Conservation (phyloP, 2,329 filamentous ascomycete species). For the Penicillium polonicum region DNA sequence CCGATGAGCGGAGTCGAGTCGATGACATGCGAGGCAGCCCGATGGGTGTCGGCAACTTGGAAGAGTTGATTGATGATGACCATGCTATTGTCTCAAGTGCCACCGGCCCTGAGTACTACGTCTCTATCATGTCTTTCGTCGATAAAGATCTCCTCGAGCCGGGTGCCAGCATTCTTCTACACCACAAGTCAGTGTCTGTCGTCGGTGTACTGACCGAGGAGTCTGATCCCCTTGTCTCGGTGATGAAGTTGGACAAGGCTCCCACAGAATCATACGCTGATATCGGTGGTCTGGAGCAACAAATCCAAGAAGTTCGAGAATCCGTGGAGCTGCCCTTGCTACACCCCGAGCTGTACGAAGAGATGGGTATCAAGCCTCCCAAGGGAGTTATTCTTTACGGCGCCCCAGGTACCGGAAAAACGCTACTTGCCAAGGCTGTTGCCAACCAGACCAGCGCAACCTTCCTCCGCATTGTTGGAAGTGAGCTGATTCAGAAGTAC, state of each 20-base stretch:
- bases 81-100: slow-evolving; percentile 98
- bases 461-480: slow-evolving; percentile 94
- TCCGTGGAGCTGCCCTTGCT: slow-evolving; percentile 92
- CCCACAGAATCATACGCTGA: slow-evolving; percentile 98
- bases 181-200: slow-evolving; percentile 97
- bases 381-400: slow-evolving; percentile 99
- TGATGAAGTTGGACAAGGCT: slow-evolving; percentile 99
- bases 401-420: slow-evolving; percentile 95
- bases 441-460: slow-evolving; percentile 99
- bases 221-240: slow-evolving; percentile 88
- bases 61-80: slow-evolving; percentile 99
- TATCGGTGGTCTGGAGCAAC: slow-evolving; percentile 90
- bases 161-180: slow-evolving; percentile 88
- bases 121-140: slow-evolving; percentile 99
- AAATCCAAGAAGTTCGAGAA: slow-evolving; percentile 97
- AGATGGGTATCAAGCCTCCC: slow-evolving; percentile 99
- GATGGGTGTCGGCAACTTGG: slow-evolving; percentile 96
- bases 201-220: slow-evolving; percentile 97
- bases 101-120: slow-evolving; percentile 97
- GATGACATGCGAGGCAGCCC: slow-evolving; percentile 98
- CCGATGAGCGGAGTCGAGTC: slow-evolving; percentile 89
- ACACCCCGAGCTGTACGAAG: slow-evolving; percentile 96
- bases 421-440: slow-evolving; percentile 90
- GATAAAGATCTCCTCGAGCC: slow-evolving; percentile 98
- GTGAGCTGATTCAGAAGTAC: slow-evolving; percentile 98